Conservation (phyloP, 495 filamentous ascomycete species). For the Rhizodiscina lignyota region DNA sequence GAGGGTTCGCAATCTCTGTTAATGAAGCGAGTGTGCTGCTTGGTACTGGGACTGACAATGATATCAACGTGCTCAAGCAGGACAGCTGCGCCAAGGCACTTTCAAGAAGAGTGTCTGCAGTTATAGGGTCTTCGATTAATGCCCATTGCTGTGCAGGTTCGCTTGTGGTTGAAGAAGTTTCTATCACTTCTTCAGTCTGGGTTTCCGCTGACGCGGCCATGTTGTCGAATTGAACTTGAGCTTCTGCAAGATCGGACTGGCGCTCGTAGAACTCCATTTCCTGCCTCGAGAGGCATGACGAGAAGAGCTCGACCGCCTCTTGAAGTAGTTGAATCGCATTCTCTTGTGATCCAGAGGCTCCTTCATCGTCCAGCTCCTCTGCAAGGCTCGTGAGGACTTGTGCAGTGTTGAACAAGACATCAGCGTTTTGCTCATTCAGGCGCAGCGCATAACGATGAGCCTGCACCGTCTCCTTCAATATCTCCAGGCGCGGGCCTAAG, state of each 20-base stretch:
- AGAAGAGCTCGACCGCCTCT: conserved; percentile 46
- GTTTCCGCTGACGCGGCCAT: neutral
- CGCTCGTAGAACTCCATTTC: conserved; percentile 37
- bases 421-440: conserved; percentile 42
- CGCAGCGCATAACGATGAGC: conserved; percentile 42
- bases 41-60: conserved; percentile 4
- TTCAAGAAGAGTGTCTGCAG: conserved; percentile 43
- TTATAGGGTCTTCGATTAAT: conserved; percentile 42
- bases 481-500: conserved; percentile 31
- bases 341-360: conserved; percentile 13
- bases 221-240: conserved; percentile 20
- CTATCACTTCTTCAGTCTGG: conserved; percentile 7
- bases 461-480: conserved; percentile 37
- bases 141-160: conserved; percentile 44
- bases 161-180: conserved; percentile 17
- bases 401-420: conserved; percentile 51
- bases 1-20: conserved; percentile 19
- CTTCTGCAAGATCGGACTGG: conserved; percentile 19
- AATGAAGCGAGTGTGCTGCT: conserved; percentile 23
- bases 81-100: conserved; percentile 45
- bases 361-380: conserved; percentile 34
- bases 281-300: conserved; percentile 41
- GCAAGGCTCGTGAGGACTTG: conserved; percentile 50
- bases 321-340: conserved; percentile 30
- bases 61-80: conserved; percentile 33